phyloP scores from a whole-genome alignment of 768 basidiomycete species.

The Candolleomyces eurysporus region DNA sequence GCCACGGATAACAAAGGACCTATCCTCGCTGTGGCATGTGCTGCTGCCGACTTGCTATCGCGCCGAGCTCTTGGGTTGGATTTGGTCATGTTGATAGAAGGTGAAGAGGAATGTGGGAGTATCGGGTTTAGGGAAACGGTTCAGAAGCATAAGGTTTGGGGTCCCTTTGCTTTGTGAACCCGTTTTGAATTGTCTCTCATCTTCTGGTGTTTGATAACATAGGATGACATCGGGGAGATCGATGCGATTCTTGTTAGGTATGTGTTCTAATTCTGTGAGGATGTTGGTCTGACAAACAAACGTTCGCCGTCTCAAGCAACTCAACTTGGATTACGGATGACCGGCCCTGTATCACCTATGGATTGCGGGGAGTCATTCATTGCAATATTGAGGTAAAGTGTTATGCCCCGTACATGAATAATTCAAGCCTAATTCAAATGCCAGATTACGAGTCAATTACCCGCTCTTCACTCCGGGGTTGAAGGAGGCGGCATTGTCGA shows the following conservation, averaged over 20 bases:
- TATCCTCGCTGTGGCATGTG: constrained; percentile 86
- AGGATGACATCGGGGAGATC: constrained; percentile 82
- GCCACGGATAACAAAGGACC: constrained; percentile 97
- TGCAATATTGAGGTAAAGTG: constrained; percentile 65
- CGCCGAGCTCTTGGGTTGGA: constrained; percentile 78
- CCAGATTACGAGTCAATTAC: constrained; percentile 67
- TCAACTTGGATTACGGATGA: constrained; percentile 96
- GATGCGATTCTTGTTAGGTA: constrained; percentile 90
- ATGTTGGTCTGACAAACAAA: too few relatives aligned
- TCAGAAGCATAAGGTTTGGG: constrained; percentile 62
- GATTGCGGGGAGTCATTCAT: constrained; percentile 91
- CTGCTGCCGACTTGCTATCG: constrained; percentile 77
- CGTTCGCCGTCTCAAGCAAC: constrained; percentile 49
- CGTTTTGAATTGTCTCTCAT: neutral
- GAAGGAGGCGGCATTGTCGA: constrained; percentile 88
- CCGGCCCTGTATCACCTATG: constrained; percentile 92
- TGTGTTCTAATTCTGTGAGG: neutral
- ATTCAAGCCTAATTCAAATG: neutral
- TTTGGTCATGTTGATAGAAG: constrained; percentile 88
- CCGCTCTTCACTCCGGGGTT: constrained; percentile 91
- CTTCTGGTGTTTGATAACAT: constrained; percentile 5
- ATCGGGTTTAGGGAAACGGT: constrained; percentile 82
- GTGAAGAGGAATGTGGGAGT: constrained; percentile 96
- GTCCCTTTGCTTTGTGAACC: neutral
- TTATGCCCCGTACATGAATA: neutral